Evolutionary conservation across 176 grass and related monocot genomes (phyloP), one percentile per base, ranked within the genome.

Genomic region (Rhipidocladum racemiflorum): DNA sequence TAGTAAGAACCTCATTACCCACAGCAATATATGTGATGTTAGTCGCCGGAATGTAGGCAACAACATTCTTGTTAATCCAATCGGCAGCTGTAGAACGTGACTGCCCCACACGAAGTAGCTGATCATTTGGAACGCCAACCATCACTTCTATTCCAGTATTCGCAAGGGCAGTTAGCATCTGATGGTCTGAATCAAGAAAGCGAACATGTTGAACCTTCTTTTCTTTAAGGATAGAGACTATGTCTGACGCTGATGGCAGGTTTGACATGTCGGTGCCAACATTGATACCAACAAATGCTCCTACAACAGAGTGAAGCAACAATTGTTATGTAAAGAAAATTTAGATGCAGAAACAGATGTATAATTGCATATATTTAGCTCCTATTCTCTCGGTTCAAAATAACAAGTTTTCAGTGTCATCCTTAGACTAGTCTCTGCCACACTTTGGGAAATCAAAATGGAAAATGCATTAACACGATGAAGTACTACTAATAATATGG

Each of bases 1-100:
- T 76, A 30, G 89, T 91, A 44, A 95, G 89, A 70, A 99, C 83
- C 83, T 99, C 96, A 53, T 99, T 80, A 65, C 96, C 96, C 21
- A 99, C 91, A 10, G 96, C 89, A 42, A 99, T 99, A 84, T 86
- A 95, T 34, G 96, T 99, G 51, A 99, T 95, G 79, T 99, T 99
- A 54, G 96, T 99, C 0, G 82, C 89, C 1, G 96, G 96, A 71
- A 87, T 44, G 54, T 91, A 99, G 10, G 91, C 87, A 69, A 77
- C 96, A 18, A 99, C 89, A 51, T 99, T 99, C 71, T 95, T 99
- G 80, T 93, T 91, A 51, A 99, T 42, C 96, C 96, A 99, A 80
- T 99, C 89, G 27, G 77, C 96, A 50, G 96, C 96, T 29, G 86
- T 76, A 4, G 96, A 82, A 77, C 85, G 87, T 77, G 96, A 99